Conservation (phyloP, 371 early-diverging fungal genomes). For the Haplosporangium sp. region DNA sequence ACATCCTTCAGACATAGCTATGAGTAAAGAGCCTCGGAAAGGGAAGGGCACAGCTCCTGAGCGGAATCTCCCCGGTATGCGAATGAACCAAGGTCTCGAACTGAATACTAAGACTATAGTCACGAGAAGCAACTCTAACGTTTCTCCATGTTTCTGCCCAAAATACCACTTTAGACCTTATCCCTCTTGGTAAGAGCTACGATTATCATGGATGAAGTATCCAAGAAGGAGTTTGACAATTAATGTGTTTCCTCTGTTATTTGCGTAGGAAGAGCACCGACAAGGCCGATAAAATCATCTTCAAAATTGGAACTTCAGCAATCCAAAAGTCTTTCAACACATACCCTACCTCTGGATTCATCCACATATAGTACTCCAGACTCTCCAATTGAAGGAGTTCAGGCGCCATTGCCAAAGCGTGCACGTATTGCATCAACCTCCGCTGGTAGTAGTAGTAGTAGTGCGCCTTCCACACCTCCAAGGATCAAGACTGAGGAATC, state of each 20-base stretch:
- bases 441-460: slow-evolving; percentile 21
- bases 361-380: slow-evolving; percentile 19
- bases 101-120: not conserved
- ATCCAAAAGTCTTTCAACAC: slow-evolving; percentile 12
- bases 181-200: slow-evolving; percentile 44
- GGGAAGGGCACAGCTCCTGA: slow-evolving; percentile 28
- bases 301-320: slow-evolving; percentile 28
- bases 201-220: not conserved
- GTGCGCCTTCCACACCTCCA: slow-evolving; percentile 49
- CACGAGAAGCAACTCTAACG: no score
- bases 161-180: slow-evolving; percentile 25
- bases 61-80: slow-evolving; percentile 39
- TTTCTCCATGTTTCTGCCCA: no score
- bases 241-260: not conserved
- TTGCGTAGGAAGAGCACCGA: slow-evolving; percentile 36
- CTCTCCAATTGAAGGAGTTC: slow-evolving; percentile 13
- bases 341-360: slow-evolving; percentile 19
- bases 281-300: slow-evolving; percentile 38
- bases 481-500: slow-evolving; percentile 41
- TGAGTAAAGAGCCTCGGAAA: slow-evolving; percentile 55
- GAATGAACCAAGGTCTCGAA: not conserved
- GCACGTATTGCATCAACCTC: slow-evolving; percentile 28
- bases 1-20: slow-evolving; percentile 5
- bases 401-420: slow-evolving; percentile 34
- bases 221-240: not conserved